Percentiles rank a stretch among this genome's conserved stretches.
Evolutionary conservation across 2,329 filamentous ascomycete genomes (phyloP).

Genomic region (Diaporthe vaccinii): DNA sequence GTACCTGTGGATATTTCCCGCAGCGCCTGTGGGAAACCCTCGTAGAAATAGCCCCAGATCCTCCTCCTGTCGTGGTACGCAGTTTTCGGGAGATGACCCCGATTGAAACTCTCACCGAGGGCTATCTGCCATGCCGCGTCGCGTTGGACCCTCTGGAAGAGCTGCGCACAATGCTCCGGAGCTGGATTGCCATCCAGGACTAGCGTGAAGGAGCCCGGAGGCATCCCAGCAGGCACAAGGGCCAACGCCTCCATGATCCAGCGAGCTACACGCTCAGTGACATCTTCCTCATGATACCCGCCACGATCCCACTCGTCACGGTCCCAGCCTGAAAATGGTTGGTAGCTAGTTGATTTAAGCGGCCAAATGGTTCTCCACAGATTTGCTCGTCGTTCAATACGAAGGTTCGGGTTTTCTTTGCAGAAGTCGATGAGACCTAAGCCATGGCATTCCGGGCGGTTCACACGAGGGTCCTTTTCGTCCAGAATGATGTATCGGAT

Average conservation of each 20-base stretch:
- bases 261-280: neutral
- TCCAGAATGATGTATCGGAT: conserved; percentile 5
- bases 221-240: conserved; percentile 9
- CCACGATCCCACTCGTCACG: neutral
- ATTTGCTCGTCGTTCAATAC: conserved; percentile 2
- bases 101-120: neutral
- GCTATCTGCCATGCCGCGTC: conserved; percentile 1
- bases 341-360: neutral
- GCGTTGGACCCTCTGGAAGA: conserved; percentile 14
- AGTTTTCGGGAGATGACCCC: neutral
- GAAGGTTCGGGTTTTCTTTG: conserved; percentile 1
- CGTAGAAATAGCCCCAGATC: neutral
- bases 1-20: conserved; percentile 1
- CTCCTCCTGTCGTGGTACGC: neutral
- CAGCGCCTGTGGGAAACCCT: conserved; percentile 1
- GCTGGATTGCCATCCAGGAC: neutral
- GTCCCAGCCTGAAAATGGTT: no score
- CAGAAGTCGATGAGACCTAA: conserved; percentile 1
- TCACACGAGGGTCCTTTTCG: neutral
- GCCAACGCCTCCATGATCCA: conserved; percentile 8
- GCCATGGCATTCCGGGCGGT: neutral
- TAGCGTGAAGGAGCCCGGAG: neutral
- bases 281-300: no score
- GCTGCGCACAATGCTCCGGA: neutral
- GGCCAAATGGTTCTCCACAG: neutral